Percentiles rank a stretch among this genome's conserved stretches.
phyloP scores from a whole-genome alignment of 164 flowering plant species.

The Cinnamomum micranthum region DNA sequence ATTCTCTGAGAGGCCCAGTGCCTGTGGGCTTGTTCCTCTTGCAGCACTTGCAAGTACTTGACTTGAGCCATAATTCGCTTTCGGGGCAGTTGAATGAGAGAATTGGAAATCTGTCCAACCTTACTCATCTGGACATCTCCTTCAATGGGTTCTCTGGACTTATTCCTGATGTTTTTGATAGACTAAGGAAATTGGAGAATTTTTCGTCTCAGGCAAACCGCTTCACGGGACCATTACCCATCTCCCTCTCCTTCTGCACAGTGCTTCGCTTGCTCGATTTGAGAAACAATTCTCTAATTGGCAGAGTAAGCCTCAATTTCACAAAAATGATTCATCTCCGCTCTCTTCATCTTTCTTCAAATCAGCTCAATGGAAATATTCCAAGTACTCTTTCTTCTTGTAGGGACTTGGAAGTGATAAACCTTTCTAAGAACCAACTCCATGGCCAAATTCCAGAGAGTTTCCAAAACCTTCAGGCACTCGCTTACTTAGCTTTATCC shows the following conservation, averaged over 20 bases:
- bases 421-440: slow-evolving; percentile 19
- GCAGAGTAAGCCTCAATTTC: slow-evolving; percentile 4
- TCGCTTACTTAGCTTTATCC: slow-evolving; percentile 18
- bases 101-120: slow-evolving; percentile 6
- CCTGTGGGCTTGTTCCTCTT: slow-evolving; percentile 56
- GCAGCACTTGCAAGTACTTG: slow-evolving; percentile 54
- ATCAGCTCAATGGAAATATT: slow-evolving; percentile 13
- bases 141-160: slow-evolving; percentile 15
- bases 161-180: slow-evolving; percentile 13
- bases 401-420: slow-evolving; percentile 15
- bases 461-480: slow-evolving; percentile 15
- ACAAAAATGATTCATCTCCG: slow-evolving; percentile 3
- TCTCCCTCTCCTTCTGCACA: slow-evolving; percentile 2
- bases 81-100: slow-evolving; percentile 8
- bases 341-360: slow-evolving; percentile 15
- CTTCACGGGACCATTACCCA: slow-evolving; percentile 10
- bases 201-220: slow-evolving; percentile 14
- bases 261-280: slow-evolving; percentile 7
- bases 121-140: slow-evolving; percentile 9
- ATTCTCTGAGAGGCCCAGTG: slow-evolving; percentile 47
- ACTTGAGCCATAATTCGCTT: slow-evolving; percentile 42
- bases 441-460: slow-evolving; percentile 19
- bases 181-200: slow-evolving; percentile 1
- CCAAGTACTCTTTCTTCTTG: slow-evolving; percentile 19
- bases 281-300: slow-evolving; percentile 15